phyloP scores from a whole-genome alignment of 2,329 filamentous ascomycete genomes.

The Akanthomyces muscarius region DNA sequence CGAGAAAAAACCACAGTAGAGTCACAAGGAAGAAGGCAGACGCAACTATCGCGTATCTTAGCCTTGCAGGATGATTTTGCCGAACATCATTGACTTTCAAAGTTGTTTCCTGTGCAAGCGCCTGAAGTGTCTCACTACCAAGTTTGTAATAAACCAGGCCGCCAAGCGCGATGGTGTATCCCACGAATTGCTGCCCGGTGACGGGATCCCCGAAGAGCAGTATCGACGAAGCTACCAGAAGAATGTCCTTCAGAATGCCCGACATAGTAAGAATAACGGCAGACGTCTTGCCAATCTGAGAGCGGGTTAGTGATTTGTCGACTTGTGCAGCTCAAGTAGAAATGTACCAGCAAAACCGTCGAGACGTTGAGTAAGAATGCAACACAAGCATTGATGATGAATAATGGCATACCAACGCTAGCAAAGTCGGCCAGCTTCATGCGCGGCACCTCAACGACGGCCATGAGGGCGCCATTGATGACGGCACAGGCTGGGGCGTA shows the following conservation, averaged over 20 bases:
- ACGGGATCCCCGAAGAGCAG: conserved; percentile 76
- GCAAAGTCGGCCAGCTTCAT: conserved; percentile 67
- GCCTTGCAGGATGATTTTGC: conserved; percentile 3
- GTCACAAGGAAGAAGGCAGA: neutral
- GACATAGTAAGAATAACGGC: conserved; percentile 82
- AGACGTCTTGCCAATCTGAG: conserved; percentile 80
- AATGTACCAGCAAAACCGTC: conserved; percentile 76
- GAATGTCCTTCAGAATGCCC: conserved; percentile 83
- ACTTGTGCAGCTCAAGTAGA: neutral
- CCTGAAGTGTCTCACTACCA: conserved; percentile 36
- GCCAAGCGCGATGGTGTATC: conserved; percentile 73
- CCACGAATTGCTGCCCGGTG: conserved; percentile 72
- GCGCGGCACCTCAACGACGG: conserved; percentile 69
- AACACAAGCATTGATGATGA: conserved; percentile 71
- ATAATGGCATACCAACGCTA: conserved; percentile 66
- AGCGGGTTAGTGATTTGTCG: conserved; percentile 25
- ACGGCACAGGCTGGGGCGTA: conserved; percentile 79
- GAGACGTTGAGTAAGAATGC: conserved; percentile 82
- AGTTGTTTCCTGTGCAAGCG: neutral
- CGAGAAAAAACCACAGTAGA: neutral
- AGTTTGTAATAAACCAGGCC: conserved; percentile 84
- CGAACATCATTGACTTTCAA: neutral
- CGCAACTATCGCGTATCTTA: neutral
- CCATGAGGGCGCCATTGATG: conserved; percentile 73
- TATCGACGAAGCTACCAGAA: conserved; percentile 76